phyloP scores from a whole-genome alignment of 2,329 filamentous ascomycete species.

The Exophiala lecanii-corni region DNA sequence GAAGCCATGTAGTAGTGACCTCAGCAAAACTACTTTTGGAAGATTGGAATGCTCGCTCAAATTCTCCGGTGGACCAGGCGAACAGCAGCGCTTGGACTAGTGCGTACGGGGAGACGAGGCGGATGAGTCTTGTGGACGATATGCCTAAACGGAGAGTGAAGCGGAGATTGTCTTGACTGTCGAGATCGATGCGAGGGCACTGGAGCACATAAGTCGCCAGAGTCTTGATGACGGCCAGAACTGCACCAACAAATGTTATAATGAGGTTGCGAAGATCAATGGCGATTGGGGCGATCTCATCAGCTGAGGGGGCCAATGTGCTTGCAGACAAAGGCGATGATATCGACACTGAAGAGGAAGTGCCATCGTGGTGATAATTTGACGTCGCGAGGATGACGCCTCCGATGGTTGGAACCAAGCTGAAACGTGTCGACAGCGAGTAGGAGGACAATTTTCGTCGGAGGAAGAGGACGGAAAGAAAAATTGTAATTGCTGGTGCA shows the following conservation, averaged over 20 bases:
- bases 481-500: conserved; percentile 15
- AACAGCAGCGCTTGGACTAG: conserved; percentile 7
- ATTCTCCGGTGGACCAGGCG: conserved; percentile 10
- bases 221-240: conserved; percentile 13
- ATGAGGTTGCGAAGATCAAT: no score
- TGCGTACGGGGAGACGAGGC: conserved; percentile 8
- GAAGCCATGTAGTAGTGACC: no score
- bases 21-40: no score
- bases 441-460: background rate
- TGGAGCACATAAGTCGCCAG: conserved; percentile 9
- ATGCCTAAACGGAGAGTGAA: conserved; percentile 3
- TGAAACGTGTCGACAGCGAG: conserved; percentile 2
- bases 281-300: no score
- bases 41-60: background rate
- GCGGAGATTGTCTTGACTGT: background rate
- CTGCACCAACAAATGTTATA: conserved; percentile 1
- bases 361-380: background rate
- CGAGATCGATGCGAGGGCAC: background rate
- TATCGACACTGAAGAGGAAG: background rate
- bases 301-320: background rate
- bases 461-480: conserved; percentile 18
- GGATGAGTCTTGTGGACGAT: conserved; percentile 6
- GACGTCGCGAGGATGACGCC: conserved; percentile 11
- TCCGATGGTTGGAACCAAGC: conserved; percentile 3
- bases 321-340: no score